Evolutionary conservation across 164 flowering plant genomes (phyloP).

Genomic region (Umbellularia californica): DNA sequence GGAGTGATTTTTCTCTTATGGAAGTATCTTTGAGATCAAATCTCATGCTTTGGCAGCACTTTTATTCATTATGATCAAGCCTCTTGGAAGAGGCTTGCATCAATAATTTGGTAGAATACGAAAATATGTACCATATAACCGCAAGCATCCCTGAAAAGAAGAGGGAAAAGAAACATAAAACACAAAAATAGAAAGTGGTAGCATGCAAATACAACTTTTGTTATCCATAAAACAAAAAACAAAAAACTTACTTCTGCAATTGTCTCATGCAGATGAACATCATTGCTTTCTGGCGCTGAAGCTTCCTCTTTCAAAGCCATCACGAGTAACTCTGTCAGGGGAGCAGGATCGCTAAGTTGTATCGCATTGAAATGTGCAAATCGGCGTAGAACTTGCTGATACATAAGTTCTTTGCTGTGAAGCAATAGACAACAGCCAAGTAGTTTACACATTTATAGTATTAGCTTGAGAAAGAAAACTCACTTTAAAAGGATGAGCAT

Average conservation of each 20-base stretch:
- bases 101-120: no score
- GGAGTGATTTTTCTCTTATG: no score
- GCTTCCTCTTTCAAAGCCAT: conserved; percentile 90
- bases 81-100: no score
- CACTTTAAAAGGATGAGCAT: no score
- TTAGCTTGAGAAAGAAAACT: neutral
- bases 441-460: neutral
- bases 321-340: conserved; percentile 54
- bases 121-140: no score
- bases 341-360: conserved; percentile 86
- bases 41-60: no score
- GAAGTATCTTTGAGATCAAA: no score
- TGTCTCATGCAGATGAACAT: conserved; percentile 64
- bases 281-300: conserved; percentile 40
- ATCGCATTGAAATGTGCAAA: conserved; percentile 96
- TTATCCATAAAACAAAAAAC: neutral
- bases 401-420: conserved; percentile 97
- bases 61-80: no score
- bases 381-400: conserved; percentile 86
- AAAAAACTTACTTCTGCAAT: conserved; percentile 65
- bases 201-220: neutral
- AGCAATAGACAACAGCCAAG: neutral
- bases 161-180: no score
- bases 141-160: no score
- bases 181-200: no score